Conservation (phyloP, 2,329 filamentous ascomycete species). For the Golovinomyces cichoracearum region DNA sequence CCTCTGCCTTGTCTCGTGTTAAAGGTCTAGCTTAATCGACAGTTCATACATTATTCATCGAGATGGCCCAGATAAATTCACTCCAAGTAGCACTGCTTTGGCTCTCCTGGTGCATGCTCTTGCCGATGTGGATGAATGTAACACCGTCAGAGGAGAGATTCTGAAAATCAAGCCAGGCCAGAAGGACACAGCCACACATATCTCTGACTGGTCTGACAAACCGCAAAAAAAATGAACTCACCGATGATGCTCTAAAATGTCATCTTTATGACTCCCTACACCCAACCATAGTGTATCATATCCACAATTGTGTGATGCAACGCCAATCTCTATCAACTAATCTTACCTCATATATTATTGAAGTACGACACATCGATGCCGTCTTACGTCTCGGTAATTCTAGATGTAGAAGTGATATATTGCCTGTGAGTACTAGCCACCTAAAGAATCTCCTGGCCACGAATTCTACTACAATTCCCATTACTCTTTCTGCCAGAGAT, state of each 20-base stretch:
- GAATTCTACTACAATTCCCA: neutral
- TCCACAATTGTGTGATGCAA: neutral
- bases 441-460: neutral
- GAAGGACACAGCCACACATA: neutral
- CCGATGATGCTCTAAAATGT: neutral
- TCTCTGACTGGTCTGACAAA: neutral
- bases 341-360: neutral
- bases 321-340: neutral
- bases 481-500: neutral
- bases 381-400: neutral
- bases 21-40: neutral
- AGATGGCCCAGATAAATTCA: neutral
- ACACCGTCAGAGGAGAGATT: neutral
- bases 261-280: neutral
- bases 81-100: neutral
- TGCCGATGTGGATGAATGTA: neutral
- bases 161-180: neutral
- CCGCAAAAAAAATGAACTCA: neutral
- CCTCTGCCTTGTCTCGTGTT: neutral
- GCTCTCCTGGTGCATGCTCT: neutral
- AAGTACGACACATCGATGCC: neutral
- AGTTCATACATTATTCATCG: neutral
- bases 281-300: neutral
- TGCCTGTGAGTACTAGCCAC: neutral
- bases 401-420: neutral